Evolutionary conservation across 1,139 yeast species (phyloP).

Genomic region (Eremothecium cymbalariae): DNA sequence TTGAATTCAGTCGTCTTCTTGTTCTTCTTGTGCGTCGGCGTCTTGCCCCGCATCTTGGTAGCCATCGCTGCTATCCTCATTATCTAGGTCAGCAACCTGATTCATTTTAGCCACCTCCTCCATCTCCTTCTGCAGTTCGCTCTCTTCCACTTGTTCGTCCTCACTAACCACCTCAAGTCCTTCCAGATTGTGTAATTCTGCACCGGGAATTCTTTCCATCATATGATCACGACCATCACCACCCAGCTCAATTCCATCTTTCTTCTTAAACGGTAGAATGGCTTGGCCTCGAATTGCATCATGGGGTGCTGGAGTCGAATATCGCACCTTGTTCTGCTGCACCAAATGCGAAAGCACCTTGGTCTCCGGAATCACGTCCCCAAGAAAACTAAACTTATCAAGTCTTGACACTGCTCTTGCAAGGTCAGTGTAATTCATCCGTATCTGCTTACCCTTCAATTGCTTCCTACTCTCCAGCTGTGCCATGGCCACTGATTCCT

Average conservation of each 20-base stretch:
- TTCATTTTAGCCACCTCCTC: slow-evolving; percentile 13
- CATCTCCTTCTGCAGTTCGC: slow-evolving; percentile 14
- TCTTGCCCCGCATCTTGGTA: slow-evolving; percentile 1
- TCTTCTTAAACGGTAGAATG: slow-evolving; percentile 9
- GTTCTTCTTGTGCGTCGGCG: slow-evolving; percentile 1
- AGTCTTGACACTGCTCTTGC: slow-evolving; percentile 60
- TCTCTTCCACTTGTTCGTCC: slow-evolving; percentile 31
- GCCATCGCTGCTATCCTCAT: slow-evolving; percentile 2
- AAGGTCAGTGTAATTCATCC: slow-evolving; percentile 54
- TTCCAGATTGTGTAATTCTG: slow-evolving; percentile 20
- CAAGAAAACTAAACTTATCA: slow-evolving; percentile 61
- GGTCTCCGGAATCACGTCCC: slow-evolving; percentile 60
- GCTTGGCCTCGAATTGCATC: slow-evolving; percentile 11
- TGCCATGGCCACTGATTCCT: slow-evolving; percentile 56
- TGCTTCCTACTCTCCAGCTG: slow-evolving; percentile 15
- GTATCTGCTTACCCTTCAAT: slow-evolving; percentile 12
- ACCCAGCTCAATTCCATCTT: slow-evolving; percentile 8
- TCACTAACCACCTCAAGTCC: slow-evolving; percentile 16
- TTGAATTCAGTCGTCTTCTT: background rate
- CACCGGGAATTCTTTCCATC: slow-evolving; percentile 13
- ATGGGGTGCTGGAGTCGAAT: slow-evolving; percentile 14
- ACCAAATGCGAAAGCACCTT: slow-evolving; percentile 47
- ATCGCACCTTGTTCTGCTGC: slow-evolving; percentile 39
- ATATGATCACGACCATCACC: slow-evolving; percentile 12
- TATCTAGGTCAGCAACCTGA: slow-evolving; percentile 8